phyloP scores from a whole-genome alignment of 176 grass and related monocot species.

The Eragrostis curvula region DNA sequence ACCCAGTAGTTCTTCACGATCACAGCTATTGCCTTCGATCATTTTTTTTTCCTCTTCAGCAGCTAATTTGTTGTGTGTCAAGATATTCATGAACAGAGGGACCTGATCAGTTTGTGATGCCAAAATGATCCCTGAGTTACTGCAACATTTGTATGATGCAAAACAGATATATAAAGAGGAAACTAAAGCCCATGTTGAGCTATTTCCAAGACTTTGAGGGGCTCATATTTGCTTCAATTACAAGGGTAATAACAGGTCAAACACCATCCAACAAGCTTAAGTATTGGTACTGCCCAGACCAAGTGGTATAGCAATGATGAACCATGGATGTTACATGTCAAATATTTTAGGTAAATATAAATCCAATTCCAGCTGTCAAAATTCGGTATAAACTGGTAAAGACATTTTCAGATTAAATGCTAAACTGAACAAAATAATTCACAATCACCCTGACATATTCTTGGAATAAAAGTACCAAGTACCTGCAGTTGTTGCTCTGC shows the following conservation, averaged over 20 bases:
- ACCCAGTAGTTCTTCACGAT: constrained; percentile 5
- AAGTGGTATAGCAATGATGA: constrained; percentile 9
- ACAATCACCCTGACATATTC: constrained; percentile 8
- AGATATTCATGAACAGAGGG: background rate
- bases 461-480: constrained; percentile 33
- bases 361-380: constrained; percentile 30
- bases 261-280: constrained; percentile 23
- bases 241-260: constrained; percentile 15
- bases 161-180: constrained; percentile 13
- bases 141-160: constrained; percentile 10
- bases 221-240: background rate
- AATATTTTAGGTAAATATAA: background rate
- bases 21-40: constrained; percentile 6
- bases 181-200: background rate
- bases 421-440: constrained; percentile 31
- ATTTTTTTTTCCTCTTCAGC: background rate
- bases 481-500: constrained; percentile 91
- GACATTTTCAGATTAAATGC: constrained; percentile 13
- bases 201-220: background rate
- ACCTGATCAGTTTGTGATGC: background rate
- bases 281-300: background rate
- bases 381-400: background rate
- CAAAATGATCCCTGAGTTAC: constrained; percentile 13
- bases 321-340: constrained; percentile 1
- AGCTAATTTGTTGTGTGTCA: constrained; percentile 12